Percentiles rank a stretch among this genome's conserved stretches.
Conservation (phyloP, 495 filamentous ascomycete species). For the Talaromyces trachyspermus region DNA sequence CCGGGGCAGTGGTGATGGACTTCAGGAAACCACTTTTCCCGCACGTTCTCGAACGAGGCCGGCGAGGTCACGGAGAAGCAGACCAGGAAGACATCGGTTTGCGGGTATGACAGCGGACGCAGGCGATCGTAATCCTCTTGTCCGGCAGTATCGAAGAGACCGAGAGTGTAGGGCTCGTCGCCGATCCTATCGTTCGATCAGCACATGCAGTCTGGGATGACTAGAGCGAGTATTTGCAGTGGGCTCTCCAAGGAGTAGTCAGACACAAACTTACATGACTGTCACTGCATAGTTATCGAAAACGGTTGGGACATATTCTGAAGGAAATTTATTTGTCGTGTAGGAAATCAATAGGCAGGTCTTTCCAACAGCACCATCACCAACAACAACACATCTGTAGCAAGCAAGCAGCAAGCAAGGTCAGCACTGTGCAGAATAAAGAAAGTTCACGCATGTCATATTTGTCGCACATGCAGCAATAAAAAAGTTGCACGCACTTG, state of each 20-base stretch:
- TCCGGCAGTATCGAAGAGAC: slow-evolving; percentile 95
- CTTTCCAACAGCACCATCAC: slow-evolving; percentile 98
- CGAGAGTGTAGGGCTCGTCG: slow-evolving; percentile 95
- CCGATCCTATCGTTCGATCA: slow-evolving; percentile 95
- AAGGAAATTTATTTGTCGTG: slow-evolving; percentile 99
- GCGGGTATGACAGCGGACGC: slow-evolving; percentile 91
- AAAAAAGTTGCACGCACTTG: slow-evolving; percentile 53
- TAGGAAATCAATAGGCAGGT: slow-evolving; percentile 98
- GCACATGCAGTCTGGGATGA: slow-evolving; percentile 1
- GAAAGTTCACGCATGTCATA: neutral
- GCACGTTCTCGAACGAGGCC: slow-evolving; percentile 98
- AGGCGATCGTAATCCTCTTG: slow-evolving; percentile 99
- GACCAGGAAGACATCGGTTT: slow-evolving; percentile 97
- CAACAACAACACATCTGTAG: slow-evolving; percentile 90
- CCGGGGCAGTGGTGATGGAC: slow-evolving; percentile 98
- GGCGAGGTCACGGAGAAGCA: slow-evolving; percentile 98
- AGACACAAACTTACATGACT: slow-evolving; percentile 94
- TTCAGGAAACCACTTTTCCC: slow-evolving; percentile 98
- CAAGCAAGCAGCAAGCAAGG: too few relatives aligned
- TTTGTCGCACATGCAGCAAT: neutral
- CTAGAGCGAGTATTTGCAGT: slow-evolving; percentile 5
- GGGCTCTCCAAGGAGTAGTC: too few relatives aligned
- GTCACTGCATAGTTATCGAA: slow-evolving; percentile 99
- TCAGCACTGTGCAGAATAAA: too few relatives aligned
- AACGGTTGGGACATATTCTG: slow-evolving; percentile 98